Base-by-base conservation (phyloP, 768 basidiomycete species). In the Sarcodon sp. region DNA sequence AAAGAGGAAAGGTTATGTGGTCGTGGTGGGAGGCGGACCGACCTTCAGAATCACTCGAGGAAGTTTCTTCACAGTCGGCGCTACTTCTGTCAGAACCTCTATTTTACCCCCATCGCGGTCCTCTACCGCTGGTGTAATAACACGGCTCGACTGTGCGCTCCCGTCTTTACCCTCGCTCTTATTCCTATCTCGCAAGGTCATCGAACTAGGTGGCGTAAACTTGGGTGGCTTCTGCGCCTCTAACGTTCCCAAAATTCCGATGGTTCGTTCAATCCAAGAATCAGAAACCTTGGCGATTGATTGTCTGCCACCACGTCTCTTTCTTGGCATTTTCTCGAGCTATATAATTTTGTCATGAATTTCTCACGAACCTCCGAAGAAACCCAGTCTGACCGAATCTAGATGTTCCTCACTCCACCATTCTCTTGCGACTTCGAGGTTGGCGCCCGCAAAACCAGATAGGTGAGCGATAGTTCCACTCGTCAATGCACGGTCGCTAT, bases 381-480 rank as follows among this genome's bases (percentile, higher is more conserved):
- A 27, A 16, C 44, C 32, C 15, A 27, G 27, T 59, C 68, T 8
- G 47, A 85, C 84, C 67, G 79, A 72, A 27, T 58, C 51, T 6
- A 89, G 69, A 47, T 83, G 82, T 12, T 73, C 69, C 5, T 71
- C 47, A 45, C 53, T 64, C 87, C 87, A 90, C 85, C 87, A 89
- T 5, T 37, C 46, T 36, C 62, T 53, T n/a, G 59, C 64, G 7
- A 55, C 53, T 7, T 57, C 44, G 2, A 32, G 49, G 9, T 50
- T 51, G 9, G 32, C 59, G 41, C 67, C 71, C 1, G 68, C 69
- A 16, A 97, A 64, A 4, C 92, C 93, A 6, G 68, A 66, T 1
- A 94, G 61, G 59, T 91, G 86, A 0, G 90, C 86, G 75, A 91
- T 77, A 0, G 82, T 73, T 0, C 86, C 94, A 52, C 86, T 90